A percentile compares a stretch with the other conserved stretches of the same genome.
phyloP scores from a whole-genome alignment of 2,329 filamentous ascomycete genomes.

The Colletotrichum trifolii region DNA sequence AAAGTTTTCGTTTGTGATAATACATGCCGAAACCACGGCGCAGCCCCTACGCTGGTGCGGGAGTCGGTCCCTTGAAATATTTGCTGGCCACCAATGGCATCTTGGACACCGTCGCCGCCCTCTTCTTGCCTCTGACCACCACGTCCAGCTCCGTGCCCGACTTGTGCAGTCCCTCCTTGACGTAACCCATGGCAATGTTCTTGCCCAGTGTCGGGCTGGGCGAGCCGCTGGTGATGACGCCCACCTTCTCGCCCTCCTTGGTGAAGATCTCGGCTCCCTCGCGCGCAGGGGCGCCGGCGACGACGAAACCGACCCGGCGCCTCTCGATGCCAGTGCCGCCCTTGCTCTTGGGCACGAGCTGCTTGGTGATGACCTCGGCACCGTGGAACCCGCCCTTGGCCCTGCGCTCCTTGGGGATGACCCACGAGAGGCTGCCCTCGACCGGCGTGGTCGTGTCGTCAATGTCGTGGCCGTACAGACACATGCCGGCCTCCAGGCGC shows the following conservation, averaged over 20 bases:
- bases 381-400: conserved; percentile 83
- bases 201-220: conserved; percentile 86
- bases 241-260: conserved; percentile 74
- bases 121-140: conserved; percentile 79
- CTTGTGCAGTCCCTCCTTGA: conserved; percentile 85
- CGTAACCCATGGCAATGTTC: conserved; percentile 97
- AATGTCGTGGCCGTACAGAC: conserved; percentile 98
- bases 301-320: conserved; percentile 82
- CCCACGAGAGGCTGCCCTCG: conserved; percentile 74
- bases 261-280: conserved; percentile 86
- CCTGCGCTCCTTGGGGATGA: conserved; percentile 83
- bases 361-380: conserved; percentile 78
- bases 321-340: conserved; percentile 76
- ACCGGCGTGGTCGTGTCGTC: conserved; percentile 77
- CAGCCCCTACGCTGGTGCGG: conserved; percentile 25
- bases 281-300: conserved; percentile 88
- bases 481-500: conserved; percentile 96
- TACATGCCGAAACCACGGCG: conserved; percentile 3
- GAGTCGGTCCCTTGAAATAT: conserved; percentile 70
- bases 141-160: conserved; percentile 84
- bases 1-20: conserved; percentile 25
- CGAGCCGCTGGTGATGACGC: conserved; percentile 87
- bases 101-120: conserved; percentile 81
- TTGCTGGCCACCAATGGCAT: conserved; percentile 90
- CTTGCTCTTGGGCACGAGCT: conserved; percentile 79